Evolutionary conservation across 169 alveolate genomes (phyloP).

Genomic region (Plasmodium malariae): DNA sequence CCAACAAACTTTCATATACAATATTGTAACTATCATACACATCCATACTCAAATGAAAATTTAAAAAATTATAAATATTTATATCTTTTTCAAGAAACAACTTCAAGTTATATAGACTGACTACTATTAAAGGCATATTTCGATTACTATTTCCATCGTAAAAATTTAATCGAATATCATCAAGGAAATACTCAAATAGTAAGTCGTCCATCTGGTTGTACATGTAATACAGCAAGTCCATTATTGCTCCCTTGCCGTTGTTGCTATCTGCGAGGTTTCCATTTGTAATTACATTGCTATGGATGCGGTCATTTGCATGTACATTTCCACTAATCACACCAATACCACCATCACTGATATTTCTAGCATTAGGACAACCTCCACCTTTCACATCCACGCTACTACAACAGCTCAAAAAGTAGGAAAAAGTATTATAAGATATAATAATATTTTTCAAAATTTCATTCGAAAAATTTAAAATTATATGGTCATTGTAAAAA

Average conservation of each 20-base stretch:
- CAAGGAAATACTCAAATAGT: constrained; percentile 30
- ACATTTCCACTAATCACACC: no score
- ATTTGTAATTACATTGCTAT: neutral
- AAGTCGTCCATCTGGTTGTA: constrained; percentile 7
- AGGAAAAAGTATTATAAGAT: constrained; percentile 23
- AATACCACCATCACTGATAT: no score
- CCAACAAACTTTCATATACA: constrained; percentile 33
- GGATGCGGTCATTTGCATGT: neutral
- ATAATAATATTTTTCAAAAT: constrained; percentile 29
- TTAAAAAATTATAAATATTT: constrained; percentile 27
- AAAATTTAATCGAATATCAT: constrained; percentile 33
- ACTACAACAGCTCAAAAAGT: constrained; percentile 19
- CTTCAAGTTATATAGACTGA: constrained; percentile 31
- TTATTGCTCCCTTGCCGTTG: neutral
- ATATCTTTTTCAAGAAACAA: constrained; percentile 19
- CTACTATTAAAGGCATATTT: constrained; percentile 41
- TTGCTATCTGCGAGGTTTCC: neutral
- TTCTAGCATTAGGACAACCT: no score
- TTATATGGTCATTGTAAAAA: constrained; percentile 34
- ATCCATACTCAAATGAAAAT: constrained; percentile 33
- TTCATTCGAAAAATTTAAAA: constrained; percentile 32
- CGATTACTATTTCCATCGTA: constrained; percentile 44
- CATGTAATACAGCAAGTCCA: constrained; percentile 20
- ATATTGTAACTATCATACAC: constrained; percentile 47
- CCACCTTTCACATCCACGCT: neutral